A percentile compares a stretch with the other conserved stretches of the same genome.
Evolutionary conservation across 257 asterid genomes (phyloP).

Genomic region (Gentiana straminea): DNA sequence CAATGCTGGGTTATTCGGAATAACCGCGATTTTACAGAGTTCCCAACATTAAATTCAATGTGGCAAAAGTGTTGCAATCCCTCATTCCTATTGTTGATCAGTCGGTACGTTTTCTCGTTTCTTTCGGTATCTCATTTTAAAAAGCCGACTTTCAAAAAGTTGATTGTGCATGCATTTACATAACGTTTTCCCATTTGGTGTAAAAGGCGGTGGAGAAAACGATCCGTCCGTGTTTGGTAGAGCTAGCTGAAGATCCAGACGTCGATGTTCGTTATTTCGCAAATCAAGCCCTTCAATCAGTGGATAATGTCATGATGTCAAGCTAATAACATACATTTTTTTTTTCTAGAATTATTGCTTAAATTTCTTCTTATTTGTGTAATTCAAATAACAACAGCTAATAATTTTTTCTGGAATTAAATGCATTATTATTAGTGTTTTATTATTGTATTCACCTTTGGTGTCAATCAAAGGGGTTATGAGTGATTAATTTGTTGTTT

Average conservation of each 20-base stretch:
- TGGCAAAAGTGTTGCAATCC: constrained; percentile 69
- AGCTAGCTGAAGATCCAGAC: constrained; percentile 60
- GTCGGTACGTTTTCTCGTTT: constrained; percentile 26
- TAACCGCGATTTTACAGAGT: constrained; percentile 26
- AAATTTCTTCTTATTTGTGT: too few species aligned
- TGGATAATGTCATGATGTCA: constrained; percentile 51
- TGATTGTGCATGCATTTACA: not conserved
- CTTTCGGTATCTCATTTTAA: too few species aligned
- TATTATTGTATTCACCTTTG: too few species aligned
- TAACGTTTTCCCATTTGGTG: not conserved
- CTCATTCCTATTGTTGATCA: constrained; percentile 55
- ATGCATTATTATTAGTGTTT: too few species aligned
- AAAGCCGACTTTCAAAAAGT: too few species aligned
- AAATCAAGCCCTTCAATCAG: constrained; percentile 48
- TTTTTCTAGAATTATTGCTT: too few species aligned
- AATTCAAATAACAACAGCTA: too few species aligned
- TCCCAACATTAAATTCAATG: constrained; percentile 59
- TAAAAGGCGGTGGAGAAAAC: constrained; percentile 48
- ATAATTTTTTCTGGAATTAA: too few species aligned
- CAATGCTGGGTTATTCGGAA: too few species aligned
- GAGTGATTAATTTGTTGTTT: too few species aligned
- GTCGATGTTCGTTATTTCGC: constrained; percentile 64
- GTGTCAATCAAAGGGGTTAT: too few species aligned
- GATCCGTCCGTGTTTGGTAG: constrained; percentile 52
- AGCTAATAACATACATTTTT: constrained; percentile 13